A percentile compares a stretch with the other conserved stretches of the same genome.
Conservation (phyloP, 148 eudicot genomes). For the Simmondsia chinensis region DNA sequence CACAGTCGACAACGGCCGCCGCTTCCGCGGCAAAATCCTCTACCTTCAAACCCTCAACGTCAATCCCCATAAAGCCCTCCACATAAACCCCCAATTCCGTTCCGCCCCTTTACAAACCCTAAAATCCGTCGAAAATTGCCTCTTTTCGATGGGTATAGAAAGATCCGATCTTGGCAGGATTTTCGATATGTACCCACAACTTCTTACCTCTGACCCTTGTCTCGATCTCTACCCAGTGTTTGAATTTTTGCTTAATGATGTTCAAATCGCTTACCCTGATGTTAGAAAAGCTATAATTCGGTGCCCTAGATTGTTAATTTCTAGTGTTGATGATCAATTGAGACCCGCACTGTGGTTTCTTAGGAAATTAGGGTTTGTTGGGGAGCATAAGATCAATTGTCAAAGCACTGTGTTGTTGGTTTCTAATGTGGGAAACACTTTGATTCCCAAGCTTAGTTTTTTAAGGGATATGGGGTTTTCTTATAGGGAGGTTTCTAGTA, state of each 20-base stretch:
- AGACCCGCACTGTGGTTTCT: constrained; percentile 56
- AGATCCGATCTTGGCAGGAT: constrained; percentile 55
- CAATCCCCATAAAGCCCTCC: constrained; percentile 60
- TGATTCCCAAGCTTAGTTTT: constrained; percentile 41
- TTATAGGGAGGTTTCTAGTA: constrained; percentile 33
- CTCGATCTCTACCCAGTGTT: constrained; percentile 46
- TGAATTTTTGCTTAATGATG: constrained; percentile 56
- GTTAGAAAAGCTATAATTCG: constrained; percentile 37
- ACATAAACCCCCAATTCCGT: constrained; percentile 59
- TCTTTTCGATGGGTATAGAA: constrained; percentile 51
- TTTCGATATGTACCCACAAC: constrained; percentile 63
- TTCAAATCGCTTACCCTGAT: constrained; percentile 31
- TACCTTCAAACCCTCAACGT: constrained; percentile 66
- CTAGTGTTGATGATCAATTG: constrained; percentile 42
- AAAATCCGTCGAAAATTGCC: constrained; percentile 40
- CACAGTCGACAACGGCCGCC: constrained; percentile 36
- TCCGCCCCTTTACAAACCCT: constrained; percentile 45
- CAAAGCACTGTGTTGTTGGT: constrained; percentile 54
- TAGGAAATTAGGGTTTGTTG: constrained; percentile 47
- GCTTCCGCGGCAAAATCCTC: constrained; percentile 55
- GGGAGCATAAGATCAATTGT: constrained; percentile 21
- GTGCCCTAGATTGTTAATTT: constrained; percentile 72
- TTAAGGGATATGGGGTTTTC: constrained; percentile 45
- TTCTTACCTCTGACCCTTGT: constrained; percentile 67
- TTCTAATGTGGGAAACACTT: constrained; percentile 39